Percentiles rank a stretch among this genome's conserved stretches.
These are phyloP conservation scores for Ensete glaucum DNA, from an alignment of 176 grass and related monocot genomes.

Conservation along the genomic window DNA sequence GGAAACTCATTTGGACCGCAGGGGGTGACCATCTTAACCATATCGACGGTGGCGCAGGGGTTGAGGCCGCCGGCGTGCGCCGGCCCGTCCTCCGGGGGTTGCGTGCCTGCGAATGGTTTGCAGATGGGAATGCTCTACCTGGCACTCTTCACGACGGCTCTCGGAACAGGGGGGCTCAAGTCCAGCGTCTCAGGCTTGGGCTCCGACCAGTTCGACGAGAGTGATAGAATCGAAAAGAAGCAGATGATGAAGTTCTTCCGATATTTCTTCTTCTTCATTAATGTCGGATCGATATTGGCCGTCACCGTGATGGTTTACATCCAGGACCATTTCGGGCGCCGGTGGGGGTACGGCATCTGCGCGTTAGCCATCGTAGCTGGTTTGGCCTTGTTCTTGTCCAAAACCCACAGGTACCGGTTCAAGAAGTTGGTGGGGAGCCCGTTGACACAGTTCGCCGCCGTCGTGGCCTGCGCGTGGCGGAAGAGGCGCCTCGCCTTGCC, in stretches of 20 bases:
- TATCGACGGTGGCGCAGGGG: constrained; percentile 12
- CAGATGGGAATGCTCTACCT: constrained; percentile 23
- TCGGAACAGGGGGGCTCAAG: constrained; percentile 20
- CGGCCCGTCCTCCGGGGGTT: background rate
- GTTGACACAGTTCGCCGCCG: constrained; percentile 35
- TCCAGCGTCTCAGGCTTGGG: constrained; percentile 24
- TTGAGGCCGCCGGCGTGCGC: constrained; percentile 7
- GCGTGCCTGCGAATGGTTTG: constrained; percentile 3
- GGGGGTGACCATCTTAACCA: constrained; percentile 12
- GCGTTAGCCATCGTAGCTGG: constrained; percentile 13
- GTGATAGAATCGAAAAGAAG: background rate
- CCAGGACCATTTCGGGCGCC: constrained; percentile 14
- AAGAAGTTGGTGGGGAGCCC: constrained; percentile 48
- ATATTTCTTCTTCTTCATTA: constrained; percentile 26
- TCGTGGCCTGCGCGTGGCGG: constrained; percentile 27
- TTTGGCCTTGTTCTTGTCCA: constrained; percentile 30
- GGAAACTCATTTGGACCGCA: background rate
- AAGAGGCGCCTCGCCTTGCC: constrained; percentile 32
- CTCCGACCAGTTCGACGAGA: constrained; percentile 24
- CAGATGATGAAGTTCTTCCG: constrained; percentile 27
- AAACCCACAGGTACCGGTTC: constrained; percentile 37
- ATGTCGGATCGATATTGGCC: constrained; percentile 14
- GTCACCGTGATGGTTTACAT: constrained; percentile 24
- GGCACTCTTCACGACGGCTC: constrained; percentile 12
- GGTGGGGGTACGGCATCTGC: constrained; percentile 16